Evolutionary conservation across 306 rosid species (phyloP).

Genomic region (Prinsepia uniflora): DNA sequence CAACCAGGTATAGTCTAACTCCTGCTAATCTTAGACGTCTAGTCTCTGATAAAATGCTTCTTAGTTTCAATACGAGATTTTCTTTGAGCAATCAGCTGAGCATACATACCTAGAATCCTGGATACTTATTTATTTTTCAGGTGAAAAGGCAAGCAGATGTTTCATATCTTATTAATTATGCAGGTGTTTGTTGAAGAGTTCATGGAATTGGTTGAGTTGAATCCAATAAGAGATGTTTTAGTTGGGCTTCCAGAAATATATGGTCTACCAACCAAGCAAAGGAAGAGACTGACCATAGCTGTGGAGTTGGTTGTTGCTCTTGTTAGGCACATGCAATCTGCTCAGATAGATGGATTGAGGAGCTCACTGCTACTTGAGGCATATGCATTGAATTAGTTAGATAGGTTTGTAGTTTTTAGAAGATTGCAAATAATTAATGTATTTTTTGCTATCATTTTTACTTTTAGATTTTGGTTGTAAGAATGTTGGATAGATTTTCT

Average conservation of each 20-base stretch:
- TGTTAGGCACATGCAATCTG: too few species aligned
- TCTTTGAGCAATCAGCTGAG: neutral
- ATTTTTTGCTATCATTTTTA: too few species aligned
- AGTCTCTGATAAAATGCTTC: neutral
- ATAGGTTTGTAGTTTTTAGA: too few species aligned
- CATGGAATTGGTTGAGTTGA: conserved; percentile 44
- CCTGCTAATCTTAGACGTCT: conserved; percentile 6
- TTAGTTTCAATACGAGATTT: neutral
- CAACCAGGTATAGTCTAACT: conserved; percentile 56
- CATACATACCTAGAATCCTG: neutral
- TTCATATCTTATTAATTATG: too few species aligned
- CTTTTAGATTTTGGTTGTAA: too few species aligned
- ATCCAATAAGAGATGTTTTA: conserved; percentile 33
- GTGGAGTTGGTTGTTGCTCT: conserved; percentile 38
- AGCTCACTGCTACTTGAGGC: too few species aligned
- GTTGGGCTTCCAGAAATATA: conserved; percentile 48
- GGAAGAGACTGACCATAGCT: conserved; percentile 49
- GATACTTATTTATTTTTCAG: conserved; percentile 35
- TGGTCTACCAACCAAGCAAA: conserved; percentile 48
- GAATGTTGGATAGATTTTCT: too few species aligned
- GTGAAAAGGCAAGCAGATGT: conserved; percentile 81
- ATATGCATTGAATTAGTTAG: too few species aligned
- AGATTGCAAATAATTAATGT: too few species aligned
- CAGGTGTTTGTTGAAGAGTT: conserved; percentile 50
- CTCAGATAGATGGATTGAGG: too few species aligned